Percentiles rank a stretch among this genome's conserved stretches.
phyloP scores from a whole-genome alignment of 352 stramenopile genomes.

The Phytophthora citrophthora region DNA sequence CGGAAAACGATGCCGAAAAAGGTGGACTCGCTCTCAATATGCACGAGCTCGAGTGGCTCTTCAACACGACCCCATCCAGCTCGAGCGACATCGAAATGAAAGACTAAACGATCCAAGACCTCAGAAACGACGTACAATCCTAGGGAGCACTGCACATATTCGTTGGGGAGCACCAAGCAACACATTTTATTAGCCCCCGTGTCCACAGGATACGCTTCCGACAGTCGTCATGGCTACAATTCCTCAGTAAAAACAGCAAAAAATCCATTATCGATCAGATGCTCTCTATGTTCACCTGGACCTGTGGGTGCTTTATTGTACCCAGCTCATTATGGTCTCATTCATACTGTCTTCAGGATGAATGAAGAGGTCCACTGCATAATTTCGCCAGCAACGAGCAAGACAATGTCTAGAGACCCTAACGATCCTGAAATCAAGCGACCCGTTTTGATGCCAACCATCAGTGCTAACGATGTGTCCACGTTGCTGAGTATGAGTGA shows the following conservation, averaged over 20 bases:
- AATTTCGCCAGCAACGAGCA: slow-evolving; percentile 19
- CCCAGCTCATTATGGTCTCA: slow-evolving; percentile 8
- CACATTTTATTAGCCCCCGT: slow-evolving; percentile 6
- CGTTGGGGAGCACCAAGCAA: not conserved
- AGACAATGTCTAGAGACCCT: slow-evolving; percentile 15
- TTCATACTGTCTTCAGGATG: slow-evolving; percentile 3
- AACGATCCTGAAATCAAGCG: slow-evolving; percentile 14
- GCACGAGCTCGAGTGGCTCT: slow-evolving; percentile 42
- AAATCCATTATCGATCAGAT: slow-evolving; percentile 35
- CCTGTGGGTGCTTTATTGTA: slow-evolving; percentile 19
- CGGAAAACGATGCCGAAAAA: slow-evolving; percentile 8
- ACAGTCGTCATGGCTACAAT: slow-evolving; percentile 26
- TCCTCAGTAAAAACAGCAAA: slow-evolving; percentile 15
- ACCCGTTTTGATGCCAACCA: slow-evolving; percentile 19
- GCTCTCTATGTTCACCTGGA: slow-evolving; percentile 19
- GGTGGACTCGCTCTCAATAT: slow-evolving; percentile 27
- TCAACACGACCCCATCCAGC: slow-evolving; percentile 30
- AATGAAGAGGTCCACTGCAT: slow-evolving; percentile 16
- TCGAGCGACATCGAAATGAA: slow-evolving; percentile 33
- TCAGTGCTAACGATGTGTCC: slow-evolving; percentile 33
- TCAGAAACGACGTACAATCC: not conserved
- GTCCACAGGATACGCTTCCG: slow-evolving; percentile 7
- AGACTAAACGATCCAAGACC: slow-evolving; percentile 4
- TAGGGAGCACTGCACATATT: slow-evolving; percentile 5
- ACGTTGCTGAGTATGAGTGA: slow-evolving; percentile 24